A percentile compares a stretch with the other conserved stretches of the same genome.
These are phyloP conservation scores for Aaosphaeria pasadenensis DNA, from an alignment of 2,329 filamentous ascomycete species.

Conservation along the genomic window DNA sequence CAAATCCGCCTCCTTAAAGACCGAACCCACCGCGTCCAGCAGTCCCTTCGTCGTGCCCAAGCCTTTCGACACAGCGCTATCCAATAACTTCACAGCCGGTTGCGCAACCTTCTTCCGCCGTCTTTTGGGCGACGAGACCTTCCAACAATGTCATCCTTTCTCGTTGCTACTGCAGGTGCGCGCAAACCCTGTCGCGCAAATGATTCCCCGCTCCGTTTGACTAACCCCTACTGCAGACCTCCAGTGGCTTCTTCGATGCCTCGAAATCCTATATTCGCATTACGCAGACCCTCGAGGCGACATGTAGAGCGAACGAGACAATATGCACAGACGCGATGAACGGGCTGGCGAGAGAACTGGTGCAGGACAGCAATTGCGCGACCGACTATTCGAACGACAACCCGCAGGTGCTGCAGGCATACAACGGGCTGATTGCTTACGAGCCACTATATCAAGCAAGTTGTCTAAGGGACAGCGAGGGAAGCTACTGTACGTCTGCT, in stretches of 20 bases:
- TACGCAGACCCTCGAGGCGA: constrained; percentile 73
- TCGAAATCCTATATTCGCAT: constrained; percentile 68
- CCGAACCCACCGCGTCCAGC: constrained; percentile 16
- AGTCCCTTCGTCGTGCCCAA: constrained; percentile 34
- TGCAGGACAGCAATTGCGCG: constrained; percentile 63
- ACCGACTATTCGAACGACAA: constrained; percentile 67
- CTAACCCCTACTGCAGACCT: constrained; percentile 57
- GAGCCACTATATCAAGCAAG: constrained; percentile 73
- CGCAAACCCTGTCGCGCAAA: not conserved
- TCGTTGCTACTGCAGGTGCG: constrained; percentile 78
- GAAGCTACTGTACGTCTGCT: constrained; percentile 61
- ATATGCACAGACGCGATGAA: constrained; percentile 66
- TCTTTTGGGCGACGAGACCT: constrained; percentile 64
- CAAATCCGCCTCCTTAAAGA: constrained; percentile 22
- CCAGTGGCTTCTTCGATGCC: constrained; percentile 78
- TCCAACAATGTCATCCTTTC: constrained; percentile 74
- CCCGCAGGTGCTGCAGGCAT: constrained; percentile 69
- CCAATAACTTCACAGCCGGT: constrained; percentile 52
- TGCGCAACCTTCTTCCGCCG: constrained; percentile 67
- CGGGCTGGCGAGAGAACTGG: constrained; percentile 63
- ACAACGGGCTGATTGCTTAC: constrained; percentile 74
- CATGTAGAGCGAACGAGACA: constrained; percentile 66
- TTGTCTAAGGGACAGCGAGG: constrained; percentile 68
- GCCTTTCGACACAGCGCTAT: constrained; percentile 48
- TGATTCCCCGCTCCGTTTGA: not conserved